These are phyloP conservation scores for Phaseolus coccineus DNA, from an alignment of 331 rosid genomes.

Conservation along the genomic window DNA sequence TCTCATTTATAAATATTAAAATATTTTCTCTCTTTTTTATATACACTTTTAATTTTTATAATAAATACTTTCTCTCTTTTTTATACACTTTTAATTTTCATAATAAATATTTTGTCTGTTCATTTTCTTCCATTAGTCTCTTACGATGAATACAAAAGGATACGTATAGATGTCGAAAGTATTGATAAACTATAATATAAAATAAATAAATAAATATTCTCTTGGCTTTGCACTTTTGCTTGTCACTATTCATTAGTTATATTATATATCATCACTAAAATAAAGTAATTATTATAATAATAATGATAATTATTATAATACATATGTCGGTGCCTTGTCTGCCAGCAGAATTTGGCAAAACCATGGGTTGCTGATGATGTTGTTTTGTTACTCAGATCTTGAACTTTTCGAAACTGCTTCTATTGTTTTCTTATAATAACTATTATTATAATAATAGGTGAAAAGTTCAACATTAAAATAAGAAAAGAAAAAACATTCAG, in stretches of 20 bases:
- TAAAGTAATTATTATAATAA: too few species aligned
- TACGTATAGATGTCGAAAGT: neutral
- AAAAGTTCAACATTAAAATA: too few species aligned
- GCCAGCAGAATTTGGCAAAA: slow-evolving; percentile 32
- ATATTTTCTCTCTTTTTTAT: neutral
- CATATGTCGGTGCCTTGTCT: slow-evolving; percentile 24
- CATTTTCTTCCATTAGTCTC: neutral
- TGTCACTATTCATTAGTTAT: neutral
- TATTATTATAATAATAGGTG: too few species aligned
- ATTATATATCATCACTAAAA: neutral
- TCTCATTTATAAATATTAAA: neutral
- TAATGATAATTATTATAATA: neutral
- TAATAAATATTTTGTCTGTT: neutral
- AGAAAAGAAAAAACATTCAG: too few species aligned
- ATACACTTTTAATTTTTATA: neutral
- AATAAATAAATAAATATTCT: neutral
- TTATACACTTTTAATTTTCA: neutral
- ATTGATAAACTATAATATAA: too few species aligned
- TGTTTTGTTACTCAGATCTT: neutral
- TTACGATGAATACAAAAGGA: neutral
- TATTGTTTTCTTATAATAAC: neutral
- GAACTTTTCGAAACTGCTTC: neutral
- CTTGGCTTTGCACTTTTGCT: neutral
- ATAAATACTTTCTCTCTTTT: neutral
- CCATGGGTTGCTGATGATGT: neutral